A percentile compares a stretch with the other conserved stretches of the same genome.
These are phyloP conservation scores for Penicillium fimorum DNA, from an alignment of 495 filamentous ascomycete genomes.

Conservation along the genomic window DNA sequence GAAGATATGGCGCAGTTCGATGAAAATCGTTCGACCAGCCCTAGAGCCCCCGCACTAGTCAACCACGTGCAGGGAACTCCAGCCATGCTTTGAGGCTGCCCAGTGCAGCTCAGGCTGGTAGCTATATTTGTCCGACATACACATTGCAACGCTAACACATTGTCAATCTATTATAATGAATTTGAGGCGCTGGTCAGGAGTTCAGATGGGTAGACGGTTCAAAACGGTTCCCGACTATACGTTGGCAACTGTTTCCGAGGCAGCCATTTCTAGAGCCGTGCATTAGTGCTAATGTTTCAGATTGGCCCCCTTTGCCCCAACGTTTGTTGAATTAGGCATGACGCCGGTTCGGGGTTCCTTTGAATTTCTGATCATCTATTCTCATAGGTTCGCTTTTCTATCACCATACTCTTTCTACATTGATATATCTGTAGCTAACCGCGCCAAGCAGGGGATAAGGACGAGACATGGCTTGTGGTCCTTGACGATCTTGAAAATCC, in stretches of 20 bases:
- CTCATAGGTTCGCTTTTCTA: background rate
- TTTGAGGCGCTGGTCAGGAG: conserved; percentile 43
- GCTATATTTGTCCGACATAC: background rate
- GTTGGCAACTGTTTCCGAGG: conserved; percentile 21
- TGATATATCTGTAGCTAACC: background rate
- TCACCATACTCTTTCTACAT: too few species aligned
- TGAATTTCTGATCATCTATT: background rate
- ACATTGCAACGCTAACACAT: background rate
- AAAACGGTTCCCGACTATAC: conserved; percentile 48
- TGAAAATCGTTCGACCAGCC: background rate
- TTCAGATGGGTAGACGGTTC: conserved; percentile 54
- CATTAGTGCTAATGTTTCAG: conserved; percentile 12
- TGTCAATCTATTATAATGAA: conserved; percentile 47
- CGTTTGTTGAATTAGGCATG: background rate
- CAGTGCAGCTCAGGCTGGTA: background rate
- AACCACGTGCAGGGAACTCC: background rate
- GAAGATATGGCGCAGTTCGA: background rate
- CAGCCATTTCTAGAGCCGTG: conserved; percentile 10
- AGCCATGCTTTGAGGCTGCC: conserved; percentile 1
- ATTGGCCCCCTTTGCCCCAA: conserved; percentile 9
- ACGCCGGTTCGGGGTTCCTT: conserved; percentile 24
- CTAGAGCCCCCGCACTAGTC: conserved; percentile 1
- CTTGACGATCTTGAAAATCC: conserved; percentile 42
- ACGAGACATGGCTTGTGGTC: conserved; percentile 47
- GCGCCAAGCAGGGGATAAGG: conserved; percentile 34